phyloP scores from a whole-genome alignment of 2,329 filamentous ascomycete genomes.

The Scedosporium boydii region DNA sequence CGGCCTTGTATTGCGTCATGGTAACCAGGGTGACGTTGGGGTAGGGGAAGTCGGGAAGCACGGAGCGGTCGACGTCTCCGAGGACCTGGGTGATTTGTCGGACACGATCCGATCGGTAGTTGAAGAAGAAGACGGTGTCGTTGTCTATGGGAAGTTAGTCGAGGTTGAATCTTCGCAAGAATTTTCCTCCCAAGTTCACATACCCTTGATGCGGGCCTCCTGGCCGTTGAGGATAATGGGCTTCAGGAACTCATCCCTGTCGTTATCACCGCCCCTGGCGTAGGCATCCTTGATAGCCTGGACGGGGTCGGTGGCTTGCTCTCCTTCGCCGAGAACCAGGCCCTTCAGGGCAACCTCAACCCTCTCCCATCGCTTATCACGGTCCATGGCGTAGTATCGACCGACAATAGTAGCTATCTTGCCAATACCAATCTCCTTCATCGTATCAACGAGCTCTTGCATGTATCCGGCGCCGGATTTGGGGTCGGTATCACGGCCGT shows the following conservation, averaged over 20 bases:
- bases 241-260: constrained; percentile 97
- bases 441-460: constrained; percentile 71
- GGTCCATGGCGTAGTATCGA: constrained; percentile 98
- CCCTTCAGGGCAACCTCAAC: constrained; percentile 85
- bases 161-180: background rate
- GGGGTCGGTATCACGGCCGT: constrained; percentile 95
- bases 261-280: constrained; percentile 53
- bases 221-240: constrained; percentile 90
- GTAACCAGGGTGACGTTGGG: constrained; percentile 86
- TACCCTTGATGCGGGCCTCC: constrained; percentile 76
- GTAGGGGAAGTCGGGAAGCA: constrained; percentile 83
- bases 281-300: constrained; percentile 83
- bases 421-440: constrained; percentile 75
- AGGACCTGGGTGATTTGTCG: constrained; percentile 93
- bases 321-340: constrained; percentile 75
- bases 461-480: constrained; percentile 86
- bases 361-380: constrained; percentile 98
- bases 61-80: constrained; percentile 84
- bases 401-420: constrained; percentile 90
- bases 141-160: constrained; percentile 46
- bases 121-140: constrained; percentile 99
- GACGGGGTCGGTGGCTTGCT: constrained; percentile 75
- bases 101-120: constrained; percentile 97
- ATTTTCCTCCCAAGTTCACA: constrained; percentile 12
- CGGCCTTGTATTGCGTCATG: constrained; percentile 97